Evolutionary conservation across 192 early-diverging fungal species (phyloP), one percentile per base, ranked within the genome.

Genomic region (Podochytrium sp.): DNA sequence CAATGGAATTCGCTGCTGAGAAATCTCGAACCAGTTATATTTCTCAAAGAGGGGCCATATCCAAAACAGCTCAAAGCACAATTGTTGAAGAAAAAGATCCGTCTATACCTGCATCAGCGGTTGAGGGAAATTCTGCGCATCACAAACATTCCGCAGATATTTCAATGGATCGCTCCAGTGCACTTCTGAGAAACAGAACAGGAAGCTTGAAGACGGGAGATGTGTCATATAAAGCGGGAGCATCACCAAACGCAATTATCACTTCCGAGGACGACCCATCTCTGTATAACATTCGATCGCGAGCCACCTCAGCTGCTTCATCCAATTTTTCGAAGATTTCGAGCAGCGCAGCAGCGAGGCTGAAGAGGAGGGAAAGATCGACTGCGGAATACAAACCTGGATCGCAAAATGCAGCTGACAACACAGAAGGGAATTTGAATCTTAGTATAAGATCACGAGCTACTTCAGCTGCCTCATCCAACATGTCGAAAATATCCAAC

Each of bases 221-320:
- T 2, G 20, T 69, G 4, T 23, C 25, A 37, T 69, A 35, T 35
- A 55, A 51, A 32, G 33, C 32, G 3, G 66, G 66, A 55, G 66
- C 47, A 32, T 57, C 53, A 2, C 69, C 69, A 43, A 71, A 71
- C 38, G 60, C 56, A 5, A 60, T 71, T 27, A 60, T 71, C 18
- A 59, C 57, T 18, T 16, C 20, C 12, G 69, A 71, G 25, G 23
- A 71, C 41, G 69, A 71, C 34, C 69, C 69, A n/a, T 57, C 55
- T 6, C 56, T 71, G 1, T 71, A 71, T 32, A 1, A 38, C 6
- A 71, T 71, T 23, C 52, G 40, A 16, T 71, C 69, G 18, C 52
- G 69, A 18, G 29, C 55, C 10, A 30, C 56, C 14, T 71, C 69
- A 1, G 57, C 69, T 1, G 55, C 57, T n/a, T 71, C 69, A 39